Conservation (phyloP, 805 yeast species). For the Candida tibetensis region DNA sequence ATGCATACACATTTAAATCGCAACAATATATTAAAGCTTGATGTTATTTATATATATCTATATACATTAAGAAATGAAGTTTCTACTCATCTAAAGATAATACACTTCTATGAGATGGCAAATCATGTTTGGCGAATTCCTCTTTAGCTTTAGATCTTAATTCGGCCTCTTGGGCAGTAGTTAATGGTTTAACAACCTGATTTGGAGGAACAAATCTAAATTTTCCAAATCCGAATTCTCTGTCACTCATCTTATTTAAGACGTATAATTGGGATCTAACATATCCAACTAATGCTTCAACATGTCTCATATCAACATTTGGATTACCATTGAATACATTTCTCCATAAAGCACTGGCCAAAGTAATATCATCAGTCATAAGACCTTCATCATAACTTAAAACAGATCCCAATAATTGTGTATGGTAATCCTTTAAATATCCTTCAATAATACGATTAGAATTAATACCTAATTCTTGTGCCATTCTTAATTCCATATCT, state of each 20-base stretch:
- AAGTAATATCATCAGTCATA: slow-evolving; percentile 69
- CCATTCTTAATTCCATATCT: slow-evolving; percentile 83
- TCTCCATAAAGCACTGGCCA: slow-evolving; percentile 84
- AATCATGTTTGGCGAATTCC: slow-evolving; percentile 49
- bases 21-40: too few species aligned
- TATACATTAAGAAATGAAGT: background rate
- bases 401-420: slow-evolving; percentile 85
- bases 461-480: slow-evolving; percentile 79
- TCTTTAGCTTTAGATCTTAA: slow-evolving; percentile 49
- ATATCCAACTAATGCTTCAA: slow-evolving; percentile 88
- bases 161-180: slow-evolving; percentile 58
- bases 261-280: slow-evolving; percentile 88
- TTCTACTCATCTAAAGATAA: slow-evolving; percentile 41
- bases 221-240: slow-evolving; percentile 90
- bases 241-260: slow-evolving; percentile 77
- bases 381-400: slow-evolving; percentile 93
- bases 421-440: slow-evolving; percentile 84
- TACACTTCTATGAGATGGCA: slow-evolving; percentile 58
- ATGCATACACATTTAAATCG: too few species aligned
- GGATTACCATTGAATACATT: slow-evolving; percentile 85
- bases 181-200: slow-evolving; percentile 69
- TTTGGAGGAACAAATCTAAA: slow-evolving; percentile 83
- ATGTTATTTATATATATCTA: background rate
- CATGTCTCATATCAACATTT: slow-evolving; percentile 73
- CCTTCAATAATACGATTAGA: slow-evolving; percentile 81